A percentile compares a stretch with the other conserved stretches of the same genome.
These are phyloP conservation scores for Aspergillus thermomutatus DNA, from an alignment of 2,329 filamentous ascomycete genomes.

Conservation along the genomic window DNA sequence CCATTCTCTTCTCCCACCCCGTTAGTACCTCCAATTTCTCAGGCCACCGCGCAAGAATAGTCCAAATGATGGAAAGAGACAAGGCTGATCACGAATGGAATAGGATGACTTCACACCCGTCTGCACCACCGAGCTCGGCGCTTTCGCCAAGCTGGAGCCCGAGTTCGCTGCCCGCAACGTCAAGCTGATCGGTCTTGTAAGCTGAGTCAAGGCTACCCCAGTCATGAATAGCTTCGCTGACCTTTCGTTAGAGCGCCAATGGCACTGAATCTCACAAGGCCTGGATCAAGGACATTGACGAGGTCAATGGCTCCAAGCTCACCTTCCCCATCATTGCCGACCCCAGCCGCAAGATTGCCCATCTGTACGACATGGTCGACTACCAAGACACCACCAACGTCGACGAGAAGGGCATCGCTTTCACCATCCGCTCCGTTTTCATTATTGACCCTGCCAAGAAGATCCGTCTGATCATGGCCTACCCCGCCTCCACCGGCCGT, in stretches of 20 bases:
- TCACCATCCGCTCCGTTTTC: conserved; percentile 94
- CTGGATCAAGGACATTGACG: conserved; percentile 88
- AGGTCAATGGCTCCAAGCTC: conserved; percentile 70
- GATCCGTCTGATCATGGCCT: conserved; percentile 88
- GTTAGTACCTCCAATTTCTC: conserved; percentile 27
- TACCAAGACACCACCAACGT: conserved; percentile 81
- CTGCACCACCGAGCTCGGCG: conserved; percentile 93
- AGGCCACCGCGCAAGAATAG: not conserved
- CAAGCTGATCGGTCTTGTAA: conserved; percentile 80
- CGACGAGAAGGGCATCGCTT: conserved; percentile 75
- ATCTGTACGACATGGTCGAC: conserved; percentile 80
- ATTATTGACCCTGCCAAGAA: conserved; percentile 93
- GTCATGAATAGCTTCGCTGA: not conserved
- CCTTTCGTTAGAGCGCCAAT: conserved; percentile 62
- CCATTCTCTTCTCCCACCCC: conserved; percentile 69
- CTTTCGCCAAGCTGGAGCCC: conserved; percentile 84
- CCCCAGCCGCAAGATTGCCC: conserved; percentile 73
- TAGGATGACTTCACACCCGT: conserved; percentile 82
- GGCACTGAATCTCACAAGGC: conserved; percentile 76
- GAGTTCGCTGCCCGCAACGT: conserved; percentile 86
- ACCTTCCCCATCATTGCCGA: conserved; percentile 79
- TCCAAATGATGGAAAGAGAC: not conserved
- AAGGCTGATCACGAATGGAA: not conserved
- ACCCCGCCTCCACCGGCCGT: conserved; percentile 85
- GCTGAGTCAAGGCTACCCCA: conserved; percentile 7